Conservation (phyloP, 1,284 basidiomycete genomes). For the Malassezia psittaci region DNA sequence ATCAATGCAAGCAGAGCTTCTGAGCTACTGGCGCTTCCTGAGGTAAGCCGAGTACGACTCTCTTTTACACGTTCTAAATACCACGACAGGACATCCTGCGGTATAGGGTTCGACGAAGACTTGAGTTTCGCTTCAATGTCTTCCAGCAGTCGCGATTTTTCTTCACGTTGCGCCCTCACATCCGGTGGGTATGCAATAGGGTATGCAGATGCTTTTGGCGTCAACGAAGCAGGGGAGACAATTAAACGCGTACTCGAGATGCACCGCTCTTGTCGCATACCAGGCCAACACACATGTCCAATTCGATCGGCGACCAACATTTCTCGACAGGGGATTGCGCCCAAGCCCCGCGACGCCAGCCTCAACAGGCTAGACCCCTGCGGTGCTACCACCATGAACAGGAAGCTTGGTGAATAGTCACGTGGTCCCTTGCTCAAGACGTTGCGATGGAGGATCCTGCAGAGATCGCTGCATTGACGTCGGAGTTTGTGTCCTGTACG, state of each 20-base stretch:
- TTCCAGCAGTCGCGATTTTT: too few species aligned
- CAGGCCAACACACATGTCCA: too few species aligned
- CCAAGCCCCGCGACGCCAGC: background rate
- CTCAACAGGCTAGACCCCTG: background rate
- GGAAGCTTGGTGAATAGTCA: slow-evolving; percentile 3
- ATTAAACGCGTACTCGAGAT: too few species aligned
- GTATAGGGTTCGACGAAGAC: too few species aligned
- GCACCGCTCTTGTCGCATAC: too few species aligned
- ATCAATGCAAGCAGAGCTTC: background rate
- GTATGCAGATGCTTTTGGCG: too few species aligned
- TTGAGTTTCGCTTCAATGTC: too few species aligned
- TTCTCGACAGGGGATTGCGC: background rate
- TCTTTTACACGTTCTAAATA: slow-evolving; percentile 14
- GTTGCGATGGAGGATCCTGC: slow-evolving; percentile 37
- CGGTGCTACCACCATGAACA: background rate
- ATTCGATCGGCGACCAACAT: too few species aligned
- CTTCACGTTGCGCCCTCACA: too few species aligned
- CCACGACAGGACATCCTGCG: background rate
- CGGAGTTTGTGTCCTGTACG: slow-evolving; percentile 36
- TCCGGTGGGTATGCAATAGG: too few species aligned
- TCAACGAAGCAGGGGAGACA: too few species aligned
- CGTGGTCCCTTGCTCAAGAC: slow-evolving; percentile 3
- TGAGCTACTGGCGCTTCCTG: slow-evolving; percentile 7
- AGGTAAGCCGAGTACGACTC: slow-evolving; percentile 4
- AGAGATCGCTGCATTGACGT: slow-evolving; percentile 41